Conservation (phyloP, 2,329 filamentous ascomycete genomes). For the Bipolaris victoriae region DNA sequence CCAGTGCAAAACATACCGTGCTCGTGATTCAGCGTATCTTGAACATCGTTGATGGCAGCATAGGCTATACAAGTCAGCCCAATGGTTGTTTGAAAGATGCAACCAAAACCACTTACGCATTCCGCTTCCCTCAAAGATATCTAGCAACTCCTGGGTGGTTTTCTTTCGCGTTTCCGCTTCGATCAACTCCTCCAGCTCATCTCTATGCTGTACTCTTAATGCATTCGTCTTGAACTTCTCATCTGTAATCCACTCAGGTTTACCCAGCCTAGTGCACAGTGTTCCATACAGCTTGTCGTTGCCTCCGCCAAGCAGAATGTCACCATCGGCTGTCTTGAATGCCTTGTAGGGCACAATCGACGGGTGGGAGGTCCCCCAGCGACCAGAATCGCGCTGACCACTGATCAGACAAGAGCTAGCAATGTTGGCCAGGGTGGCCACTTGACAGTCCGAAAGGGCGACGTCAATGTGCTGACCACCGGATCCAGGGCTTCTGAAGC, state of each 20-base stretch:
- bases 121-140: conserved; percentile 84
- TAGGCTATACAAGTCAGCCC: conserved; percentile 61
- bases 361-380: conserved; percentile 98
- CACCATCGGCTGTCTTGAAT: conserved; percentile 69
- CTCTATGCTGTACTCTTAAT: conserved; percentile 70
- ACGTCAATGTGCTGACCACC: conserved; percentile 92
- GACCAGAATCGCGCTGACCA: conserved; percentile 82
- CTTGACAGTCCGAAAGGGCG: conserved; percentile 90
- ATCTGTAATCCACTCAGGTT: conserved; percentile 65
- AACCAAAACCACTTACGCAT: conserved; percentile 62
- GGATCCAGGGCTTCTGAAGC: conserved; percentile 68
- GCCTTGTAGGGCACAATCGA: conserved; percentile 95
- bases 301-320: conserved; percentile 68
- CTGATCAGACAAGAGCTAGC: conserved; percentile 90
- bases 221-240: conserved; percentile 64
- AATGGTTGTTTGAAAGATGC: background rate
- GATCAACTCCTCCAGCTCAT: conserved; percentile 77
- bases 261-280: conserved; percentile 62
- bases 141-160: conserved; percentile 88
- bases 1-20: conserved; percentile 65
- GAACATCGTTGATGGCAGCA: conserved; percentile 91
- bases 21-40: conserved; percentile 79
- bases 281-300: conserved; percentile 68
- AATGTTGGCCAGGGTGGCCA: conserved; percentile 92
- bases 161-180: conserved; percentile 74